A percentile compares a stretch with the other conserved stretches of the same genome.
These are phyloP conservation scores for Microdochium bolleyi DNA, from an alignment of 2,329 filamentous ascomycete genomes.

Conservation along the genomic window DNA sequence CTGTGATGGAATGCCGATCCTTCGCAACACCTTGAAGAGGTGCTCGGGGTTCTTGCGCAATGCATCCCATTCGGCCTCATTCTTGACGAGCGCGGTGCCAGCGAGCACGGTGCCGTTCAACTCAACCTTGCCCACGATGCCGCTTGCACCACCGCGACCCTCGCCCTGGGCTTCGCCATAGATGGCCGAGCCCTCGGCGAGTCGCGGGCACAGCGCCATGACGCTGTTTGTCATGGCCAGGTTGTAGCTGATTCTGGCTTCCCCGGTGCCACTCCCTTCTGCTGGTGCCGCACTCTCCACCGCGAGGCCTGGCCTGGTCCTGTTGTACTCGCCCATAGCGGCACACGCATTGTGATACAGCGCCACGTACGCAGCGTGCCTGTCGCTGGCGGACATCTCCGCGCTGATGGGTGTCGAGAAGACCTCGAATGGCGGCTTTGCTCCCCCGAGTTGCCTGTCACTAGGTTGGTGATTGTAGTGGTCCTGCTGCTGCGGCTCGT, in stretches of 20 bases:
- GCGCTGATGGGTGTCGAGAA: slow-evolving; percentile 31
- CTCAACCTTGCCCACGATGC: slow-evolving; percentile 31
- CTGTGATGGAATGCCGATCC: slow-evolving; percentile 28
- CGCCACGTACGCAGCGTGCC: slow-evolving; percentile 34
- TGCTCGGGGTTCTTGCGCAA: slow-evolving; percentile 31
- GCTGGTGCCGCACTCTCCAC: slow-evolving; percentile 1
- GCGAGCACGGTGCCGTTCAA: slow-evolving; percentile 58
- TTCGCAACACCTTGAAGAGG: slow-evolving; percentile 28
- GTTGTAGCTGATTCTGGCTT: slow-evolving; percentile 55
- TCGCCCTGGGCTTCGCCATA: slow-evolving; percentile 12
- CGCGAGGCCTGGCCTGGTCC: slow-evolving; percentile 3
- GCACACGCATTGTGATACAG: slow-evolving; percentile 34
- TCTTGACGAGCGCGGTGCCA: slow-evolving; percentile 57
- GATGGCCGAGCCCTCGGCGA: slow-evolving; percentile 37
- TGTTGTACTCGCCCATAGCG: background rate
- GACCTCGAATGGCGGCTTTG: slow-evolving; percentile 26
- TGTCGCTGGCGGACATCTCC: slow-evolving; percentile 23
- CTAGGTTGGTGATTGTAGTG: too few species aligned
- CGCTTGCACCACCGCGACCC: slow-evolving; percentile 8
- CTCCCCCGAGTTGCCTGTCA: background rate
- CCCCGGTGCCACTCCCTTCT: slow-evolving; percentile 20
- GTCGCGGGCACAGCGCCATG: slow-evolving; percentile 47
- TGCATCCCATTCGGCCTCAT: slow-evolving; percentile 46
- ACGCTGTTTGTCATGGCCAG: slow-evolving; percentile 46
- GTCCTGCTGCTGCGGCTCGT: background rate